Evolutionary conservation across 2,329 filamentous ascomycete species (phyloP).

Genomic region (Chaetomiaceae sp.): DNA sequence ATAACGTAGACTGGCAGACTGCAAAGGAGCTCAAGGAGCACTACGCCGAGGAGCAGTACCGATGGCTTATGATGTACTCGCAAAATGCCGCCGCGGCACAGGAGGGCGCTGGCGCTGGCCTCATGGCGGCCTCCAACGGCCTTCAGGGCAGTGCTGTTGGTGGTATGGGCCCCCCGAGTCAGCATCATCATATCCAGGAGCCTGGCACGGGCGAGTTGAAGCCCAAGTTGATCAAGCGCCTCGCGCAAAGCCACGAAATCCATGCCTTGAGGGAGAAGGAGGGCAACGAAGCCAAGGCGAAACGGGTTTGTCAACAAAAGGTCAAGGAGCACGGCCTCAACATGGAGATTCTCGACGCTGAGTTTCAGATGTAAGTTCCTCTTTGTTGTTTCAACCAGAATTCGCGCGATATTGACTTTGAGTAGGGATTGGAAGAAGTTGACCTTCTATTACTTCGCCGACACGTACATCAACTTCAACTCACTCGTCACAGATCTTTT

Average conservation of each 20-base stretch:
- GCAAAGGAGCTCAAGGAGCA: conserved; percentile 88
- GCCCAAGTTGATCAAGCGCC: conserved; percentile 92
- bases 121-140: conserved; percentile 60
- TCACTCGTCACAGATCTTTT: conserved; percentile 94
- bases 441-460: conserved; percentile 98
- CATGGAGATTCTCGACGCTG: conserved; percentile 98
- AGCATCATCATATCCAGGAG: conserved; percentile 66
- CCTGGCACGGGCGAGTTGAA: conserved; percentile 72
- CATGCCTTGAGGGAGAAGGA: conserved; percentile 89
- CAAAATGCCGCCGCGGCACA: conserved; percentile 64
- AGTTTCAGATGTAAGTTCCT: conserved; percentile 89
- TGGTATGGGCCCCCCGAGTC: conserved; percentile 70
- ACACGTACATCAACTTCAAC: conserved; percentile 99
- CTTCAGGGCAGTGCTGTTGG: conserved; percentile 68
- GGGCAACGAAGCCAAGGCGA: conserved; percentile 94
- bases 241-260: conserved; percentile 89
- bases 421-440: conserved; percentile 95
- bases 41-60: conserved; percentile 92
- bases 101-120: conserved; percentile 57
- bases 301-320: conserved; percentile 94
- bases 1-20: conserved; percentile 80
- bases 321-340: conserved; percentile 90
- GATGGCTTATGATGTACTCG: conserved; percentile 98
- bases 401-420: background rate
- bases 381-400: background rate